phyloP scores from a whole-genome alignment of 352 stramenopile species.

The Phytophthora meadii region DNA sequence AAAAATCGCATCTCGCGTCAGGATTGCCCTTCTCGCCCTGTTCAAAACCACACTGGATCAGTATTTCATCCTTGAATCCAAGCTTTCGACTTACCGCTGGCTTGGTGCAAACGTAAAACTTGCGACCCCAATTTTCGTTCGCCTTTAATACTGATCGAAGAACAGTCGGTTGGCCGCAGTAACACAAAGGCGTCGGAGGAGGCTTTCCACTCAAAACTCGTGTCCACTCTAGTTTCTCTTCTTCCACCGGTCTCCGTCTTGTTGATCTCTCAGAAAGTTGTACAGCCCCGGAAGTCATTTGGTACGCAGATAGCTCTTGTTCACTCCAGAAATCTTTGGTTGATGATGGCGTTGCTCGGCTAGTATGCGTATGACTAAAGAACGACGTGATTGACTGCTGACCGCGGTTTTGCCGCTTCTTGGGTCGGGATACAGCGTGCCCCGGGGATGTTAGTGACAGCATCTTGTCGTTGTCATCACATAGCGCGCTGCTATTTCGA shows the following conservation, averaged over 20 bases:
- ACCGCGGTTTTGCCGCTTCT: conserved; percentile 23
- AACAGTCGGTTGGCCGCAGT: conserved; percentile 74
- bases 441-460: neutral
- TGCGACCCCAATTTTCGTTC: conserved; percentile 84
- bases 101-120: conserved; percentile 90
- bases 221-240: conserved; percentile 56
- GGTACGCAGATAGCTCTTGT: conserved; percentile 14
- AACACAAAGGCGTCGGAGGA: conserved; percentile 66
- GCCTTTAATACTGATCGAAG: conserved; percentile 78
- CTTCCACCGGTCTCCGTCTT: conserved; percentile 45
- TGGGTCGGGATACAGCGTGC: neutral
- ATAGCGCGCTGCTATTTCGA: conserved; percentile 6
- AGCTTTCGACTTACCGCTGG: conserved; percentile 50
- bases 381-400: conserved; percentile 67
- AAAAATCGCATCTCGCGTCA: conserved; percentile 85
- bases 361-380: conserved; percentile 37
- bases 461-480: conserved; percentile 1
- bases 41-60: conserved; percentile 6
- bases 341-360: conserved; percentile 13
- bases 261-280: conserved; percentile 29
- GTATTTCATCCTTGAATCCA: neutral
- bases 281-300: conserved; percentile 13
- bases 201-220: conserved; percentile 70
- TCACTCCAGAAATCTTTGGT: conserved; percentile 1
- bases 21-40: conserved; percentile 84